phyloP scores from a whole-genome alignment of 1,139 yeast species.

The Blastobotrys petasosporus region DNA sequence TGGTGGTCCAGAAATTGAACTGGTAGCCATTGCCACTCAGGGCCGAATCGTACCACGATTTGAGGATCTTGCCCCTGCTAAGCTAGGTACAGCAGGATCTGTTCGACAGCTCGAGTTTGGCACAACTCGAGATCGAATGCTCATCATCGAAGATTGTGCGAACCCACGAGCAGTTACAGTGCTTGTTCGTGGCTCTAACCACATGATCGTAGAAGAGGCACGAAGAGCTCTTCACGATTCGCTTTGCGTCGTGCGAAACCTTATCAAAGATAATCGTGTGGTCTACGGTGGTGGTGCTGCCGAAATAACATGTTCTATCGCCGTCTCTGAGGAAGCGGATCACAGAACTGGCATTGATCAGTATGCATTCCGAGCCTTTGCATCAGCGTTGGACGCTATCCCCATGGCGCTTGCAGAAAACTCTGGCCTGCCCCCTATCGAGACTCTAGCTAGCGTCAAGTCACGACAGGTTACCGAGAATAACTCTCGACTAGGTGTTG shows the following conservation, averaged over 20 bases:
- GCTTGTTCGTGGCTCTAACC: conserved; percentile 89
- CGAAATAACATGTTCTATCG: conserved; percentile 86
- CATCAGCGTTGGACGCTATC: conserved; percentile 82
- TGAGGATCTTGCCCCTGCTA: conserved; percentile 77
- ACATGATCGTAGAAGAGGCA: conserved; percentile 97
- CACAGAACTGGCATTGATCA: conserved; percentile 92
- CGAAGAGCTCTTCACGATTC: conserved; percentile 96
- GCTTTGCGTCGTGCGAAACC: conserved; percentile 92
- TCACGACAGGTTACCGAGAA: conserved; percentile 75
- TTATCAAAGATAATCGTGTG: conserved; percentile 84
- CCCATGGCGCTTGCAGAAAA: conserved; percentile 96
- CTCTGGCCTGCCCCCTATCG: conserved; percentile 92
- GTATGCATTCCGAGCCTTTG: conserved; percentile 93
- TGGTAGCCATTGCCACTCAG: conserved; percentile 93
- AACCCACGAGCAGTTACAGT: conserved; percentile 90
- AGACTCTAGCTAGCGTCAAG: conserved; percentile 76
- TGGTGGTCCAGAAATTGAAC: conserved; percentile 94
- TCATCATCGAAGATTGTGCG: conserved; percentile 86
- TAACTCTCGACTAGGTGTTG: conserved; percentile 77
- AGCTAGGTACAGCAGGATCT: conserved; percentile 82
- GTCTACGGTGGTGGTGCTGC: conserved; percentile 99
- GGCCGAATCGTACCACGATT: conserved; percentile 97
- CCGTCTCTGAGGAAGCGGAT: conserved; percentile 89
- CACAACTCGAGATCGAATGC: conserved; percentile 93
- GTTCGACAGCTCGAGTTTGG: conserved; percentile 91